Evolutionary conservation across 345 rosid species (phyloP).

Genomic region (Salix brachista): DNA sequence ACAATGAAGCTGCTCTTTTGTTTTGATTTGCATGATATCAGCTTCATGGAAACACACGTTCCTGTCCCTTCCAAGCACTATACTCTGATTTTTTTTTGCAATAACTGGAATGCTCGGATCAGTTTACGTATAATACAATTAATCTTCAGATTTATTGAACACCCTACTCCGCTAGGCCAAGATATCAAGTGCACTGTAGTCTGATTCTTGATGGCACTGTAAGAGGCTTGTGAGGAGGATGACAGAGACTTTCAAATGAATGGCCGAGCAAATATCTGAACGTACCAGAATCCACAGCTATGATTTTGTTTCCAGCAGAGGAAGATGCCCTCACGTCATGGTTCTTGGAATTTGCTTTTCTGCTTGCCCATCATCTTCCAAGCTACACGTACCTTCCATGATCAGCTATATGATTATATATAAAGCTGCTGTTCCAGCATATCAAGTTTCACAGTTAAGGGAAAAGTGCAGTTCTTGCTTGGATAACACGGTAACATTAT

Average conservation of each 20-base stretch:
- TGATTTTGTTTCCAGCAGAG: slow-evolving; percentile 30
- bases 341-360: background rate
- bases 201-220: slow-evolving; percentile 28
- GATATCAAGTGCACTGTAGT: background rate
- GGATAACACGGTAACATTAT: background rate
- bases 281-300: slow-evolving; percentile 22
- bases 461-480: background rate
- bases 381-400: background rate
- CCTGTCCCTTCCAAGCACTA: background rate
- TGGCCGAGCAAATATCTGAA: slow-evolving; percentile 26
- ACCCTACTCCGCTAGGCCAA: too few relatives aligned
- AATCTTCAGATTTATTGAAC: fast-evolving
- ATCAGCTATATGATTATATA: too few relatives aligned
- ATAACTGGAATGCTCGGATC: too few relatives aligned
- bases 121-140: too few relatives aligned
- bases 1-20: background rate
- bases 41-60: background rate
- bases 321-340: slow-evolving; percentile 23
- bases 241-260: slow-evolving; percentile 22
- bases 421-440: background rate
- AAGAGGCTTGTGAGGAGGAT: background rate
- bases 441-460: background rate
- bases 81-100: slow-evolving; percentile 30
- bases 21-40: slow-evolving; percentile 9
- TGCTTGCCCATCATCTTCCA: background rate